Evolutionary conservation across 306 rosid species (phyloP).

Genomic region (Cucurbita moschata): DNA sequence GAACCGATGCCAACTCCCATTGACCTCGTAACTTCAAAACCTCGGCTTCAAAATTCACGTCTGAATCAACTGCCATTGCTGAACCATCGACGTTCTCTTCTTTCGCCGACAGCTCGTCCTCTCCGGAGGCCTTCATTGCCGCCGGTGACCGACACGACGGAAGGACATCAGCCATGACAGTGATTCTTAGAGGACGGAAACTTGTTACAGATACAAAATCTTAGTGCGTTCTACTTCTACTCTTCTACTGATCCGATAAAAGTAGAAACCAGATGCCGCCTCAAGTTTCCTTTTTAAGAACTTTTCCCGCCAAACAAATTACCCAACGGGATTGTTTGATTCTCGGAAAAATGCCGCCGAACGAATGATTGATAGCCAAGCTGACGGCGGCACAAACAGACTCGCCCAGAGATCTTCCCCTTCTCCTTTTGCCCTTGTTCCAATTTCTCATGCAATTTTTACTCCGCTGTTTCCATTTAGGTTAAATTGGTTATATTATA

Average conservation of each 20-base stretch:
- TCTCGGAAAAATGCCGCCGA: conserved; percentile 5
- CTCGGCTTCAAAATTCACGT: conserved; percentile 12
- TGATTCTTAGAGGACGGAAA: not conserved
- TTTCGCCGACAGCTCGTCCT: conserved; percentile 15
- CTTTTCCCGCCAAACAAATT: conserved; percentile 49
- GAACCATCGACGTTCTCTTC: conserved; percentile 14
- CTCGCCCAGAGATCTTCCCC: not conserved
- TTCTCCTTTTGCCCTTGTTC: not conserved
- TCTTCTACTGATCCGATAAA: not conserved
- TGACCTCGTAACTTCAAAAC: conserved; percentile 43
- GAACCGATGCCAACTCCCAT: conserved; percentile 86
- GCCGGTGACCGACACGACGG: not conserved
- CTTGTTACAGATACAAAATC: not conserved
- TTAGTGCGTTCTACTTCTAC: not conserved
- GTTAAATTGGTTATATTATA: not conserved
- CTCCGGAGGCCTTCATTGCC: conserved; percentile 1
- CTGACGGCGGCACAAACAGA: not conserved
- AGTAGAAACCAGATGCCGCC: not conserved
- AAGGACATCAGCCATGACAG: conserved; percentile 15
- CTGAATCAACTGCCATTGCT: conserved; percentile 12
- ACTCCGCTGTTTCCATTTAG: not conserved
- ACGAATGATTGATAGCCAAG: conserved; percentile 3
- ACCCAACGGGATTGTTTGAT: not conserved
- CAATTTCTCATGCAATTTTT: not conserved
- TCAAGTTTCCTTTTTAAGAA: not conserved